phyloP scores from a whole-genome alignment of 2,329 filamentous ascomycete genomes.

The Trichoderma lentiforme region DNA sequence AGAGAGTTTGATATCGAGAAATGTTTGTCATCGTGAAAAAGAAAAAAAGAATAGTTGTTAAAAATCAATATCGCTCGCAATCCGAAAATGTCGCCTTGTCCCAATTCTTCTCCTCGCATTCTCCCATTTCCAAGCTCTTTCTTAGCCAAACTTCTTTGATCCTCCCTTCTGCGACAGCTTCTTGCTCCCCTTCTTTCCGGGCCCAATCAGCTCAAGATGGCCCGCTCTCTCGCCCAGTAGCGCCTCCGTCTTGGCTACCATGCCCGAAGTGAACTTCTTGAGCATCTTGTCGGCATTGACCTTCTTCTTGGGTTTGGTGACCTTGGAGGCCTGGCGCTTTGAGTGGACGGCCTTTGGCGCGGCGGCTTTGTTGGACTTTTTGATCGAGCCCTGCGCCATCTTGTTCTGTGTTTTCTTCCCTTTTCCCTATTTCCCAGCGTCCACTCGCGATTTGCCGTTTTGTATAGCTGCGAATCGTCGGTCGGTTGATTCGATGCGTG shows the following conservation, averaged over 20 bases:
- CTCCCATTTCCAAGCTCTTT: neutral
- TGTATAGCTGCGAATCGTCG: neutral
- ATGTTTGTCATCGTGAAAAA: neutral
- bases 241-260: conserved; percentile 54
- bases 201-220: conserved; percentile 57
- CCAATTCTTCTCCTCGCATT: neutral
- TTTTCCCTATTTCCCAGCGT: neutral
- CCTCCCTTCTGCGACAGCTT: conserved; percentile 45
- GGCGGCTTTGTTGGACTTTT: conserved; percentile 43
- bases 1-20: conserved; percentile 28
- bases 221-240: conserved; percentile 58
- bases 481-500: neutral
- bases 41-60: neutral
- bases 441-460: neutral
- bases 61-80: neutral
- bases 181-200: conserved; percentile 48
- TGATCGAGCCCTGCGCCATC: conserved; percentile 56
- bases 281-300: conserved; percentile 50
- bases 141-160: conserved; percentile 54
- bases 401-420: conserved; percentile 20
- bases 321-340: conserved; percentile 43
- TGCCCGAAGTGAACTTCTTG: conserved; percentile 53
- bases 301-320: conserved; percentile 50
- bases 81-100: neutral
- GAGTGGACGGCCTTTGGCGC: conserved; percentile 41